phyloP scores from a whole-genome alignment of 768 basidiomycete genomes.

The Mycena filopes region DNA sequence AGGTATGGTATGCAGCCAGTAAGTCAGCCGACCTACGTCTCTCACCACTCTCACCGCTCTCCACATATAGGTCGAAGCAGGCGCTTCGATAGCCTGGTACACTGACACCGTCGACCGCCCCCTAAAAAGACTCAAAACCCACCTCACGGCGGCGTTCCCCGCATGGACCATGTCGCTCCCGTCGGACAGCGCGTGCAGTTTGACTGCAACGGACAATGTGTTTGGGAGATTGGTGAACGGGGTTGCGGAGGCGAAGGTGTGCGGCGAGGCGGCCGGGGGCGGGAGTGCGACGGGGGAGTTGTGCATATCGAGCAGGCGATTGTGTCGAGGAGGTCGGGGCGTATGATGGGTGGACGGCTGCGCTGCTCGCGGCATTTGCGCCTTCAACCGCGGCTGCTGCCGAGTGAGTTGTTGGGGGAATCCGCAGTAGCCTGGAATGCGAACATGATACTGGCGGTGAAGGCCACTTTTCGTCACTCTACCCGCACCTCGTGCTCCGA shows the following conservation, averaged over 20 bases:
- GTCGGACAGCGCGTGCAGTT: constrained; percentile 49
- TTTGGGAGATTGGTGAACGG: constrained; percentile 58
- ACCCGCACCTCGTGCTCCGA: no score
- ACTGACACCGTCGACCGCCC: constrained; percentile 44
- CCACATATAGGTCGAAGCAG: constrained; percentile 33
- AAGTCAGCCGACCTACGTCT: not conserved
- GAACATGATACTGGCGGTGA: no score
- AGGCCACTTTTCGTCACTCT: no score
- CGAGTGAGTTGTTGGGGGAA: not conserved
- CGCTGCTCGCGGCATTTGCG: constrained; percentile 46
- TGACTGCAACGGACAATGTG: constrained; percentile 58
- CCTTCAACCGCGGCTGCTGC: not conserved
- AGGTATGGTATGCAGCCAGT: constrained; percentile 40
- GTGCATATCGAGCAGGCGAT: constrained; percentile 56
- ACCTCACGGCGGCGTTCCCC: constrained; percentile 46
- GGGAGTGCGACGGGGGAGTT: constrained; percentile 45
- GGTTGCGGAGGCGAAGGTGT: constrained; percentile 43
- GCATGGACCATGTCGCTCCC: constrained; percentile 53
- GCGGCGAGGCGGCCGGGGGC: constrained; percentile 39
- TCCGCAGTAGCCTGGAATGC: no score
- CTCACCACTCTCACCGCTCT: no score
- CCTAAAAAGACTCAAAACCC: constrained; percentile 46
- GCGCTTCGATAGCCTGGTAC: constrained; percentile 51
- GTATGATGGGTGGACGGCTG: constrained; percentile 49
- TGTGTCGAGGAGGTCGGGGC: constrained; percentile 13